A percentile compares a stretch with the other conserved stretches of the same genome.
Conservation (phyloP, 2,329 filamentous ascomycete species). For the Colletotrichum liriopes region DNA sequence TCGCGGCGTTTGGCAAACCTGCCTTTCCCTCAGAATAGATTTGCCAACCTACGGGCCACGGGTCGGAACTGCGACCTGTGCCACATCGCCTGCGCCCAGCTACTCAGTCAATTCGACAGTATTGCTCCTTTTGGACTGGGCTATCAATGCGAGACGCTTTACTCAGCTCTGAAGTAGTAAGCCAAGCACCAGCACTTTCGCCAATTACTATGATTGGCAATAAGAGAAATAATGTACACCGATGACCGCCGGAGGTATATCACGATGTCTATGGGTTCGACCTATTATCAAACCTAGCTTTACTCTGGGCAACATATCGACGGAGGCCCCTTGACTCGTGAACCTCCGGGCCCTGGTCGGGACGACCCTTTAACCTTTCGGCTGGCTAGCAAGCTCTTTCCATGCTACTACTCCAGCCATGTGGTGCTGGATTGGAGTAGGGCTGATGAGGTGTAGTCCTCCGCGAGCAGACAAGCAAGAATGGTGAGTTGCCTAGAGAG, state of each 20-base stretch:
- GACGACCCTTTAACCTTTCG: conserved; percentile 23
- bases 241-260: conserved; percentile 6
- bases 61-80: conserved; percentile 10
- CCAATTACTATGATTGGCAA: conserved; percentile 14
- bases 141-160: conserved; percentile 10
- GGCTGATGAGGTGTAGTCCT: neutral
- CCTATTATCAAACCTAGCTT: conserved; percentile 10
- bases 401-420: conserved; percentile 14
- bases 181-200: conserved; percentile 1
- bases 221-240: neutral
- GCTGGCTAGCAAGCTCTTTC: neutral
- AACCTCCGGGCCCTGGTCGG: neutral
- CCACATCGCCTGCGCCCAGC: conserved; percentile 12
- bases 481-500: conserved; percentile 5
- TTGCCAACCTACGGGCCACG: conserved; percentile 24
- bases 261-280: neutral
- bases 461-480: conserved; percentile 14
- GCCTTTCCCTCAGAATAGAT: conserved; percentile 25
- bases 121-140: neutral
- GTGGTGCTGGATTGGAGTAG: conserved; percentile 18
- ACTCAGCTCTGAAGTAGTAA: conserved; percentile 1
- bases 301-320: conserved; percentile 5
- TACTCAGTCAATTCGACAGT: conserved; percentile 2
- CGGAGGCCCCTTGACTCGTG: neutral
- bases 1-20: conserved; percentile 18